Evolutionary conservation across 768 basidiomycete species (phyloP).

Genomic region (Clitopilus hobsonii): DNA sequence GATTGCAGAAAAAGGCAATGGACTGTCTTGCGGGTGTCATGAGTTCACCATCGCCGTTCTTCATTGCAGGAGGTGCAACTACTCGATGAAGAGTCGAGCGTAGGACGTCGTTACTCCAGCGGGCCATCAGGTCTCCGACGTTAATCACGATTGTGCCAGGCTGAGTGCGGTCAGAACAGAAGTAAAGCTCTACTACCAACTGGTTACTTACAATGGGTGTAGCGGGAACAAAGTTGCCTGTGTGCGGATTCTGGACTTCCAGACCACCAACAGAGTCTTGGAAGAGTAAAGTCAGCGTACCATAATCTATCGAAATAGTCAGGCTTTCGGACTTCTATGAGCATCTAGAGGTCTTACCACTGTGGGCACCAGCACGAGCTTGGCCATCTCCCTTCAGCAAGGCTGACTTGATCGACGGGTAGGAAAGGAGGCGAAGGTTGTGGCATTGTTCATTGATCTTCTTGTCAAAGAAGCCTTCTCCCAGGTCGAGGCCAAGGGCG

Average conservation of each 20-base stretch:
- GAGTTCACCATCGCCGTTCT: slow-evolving; percentile 42
- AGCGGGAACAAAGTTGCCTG: slow-evolving; percentile 65
- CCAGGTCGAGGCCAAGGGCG: slow-evolving; percentile 71
- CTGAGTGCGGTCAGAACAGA: slow-evolving; percentile 27
- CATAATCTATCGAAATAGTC: slow-evolving; percentile 51
- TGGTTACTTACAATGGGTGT: slow-evolving; percentile 60
- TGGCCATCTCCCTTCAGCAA: slow-evolving; percentile 61
- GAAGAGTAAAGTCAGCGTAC: slow-evolving; percentile 77
- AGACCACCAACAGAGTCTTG: slow-evolving; percentile 81
- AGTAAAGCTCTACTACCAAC: not conserved
- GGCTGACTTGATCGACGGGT: slow-evolving; percentile 66
- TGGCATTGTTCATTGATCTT: slow-evolving; percentile 76
- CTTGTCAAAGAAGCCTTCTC: slow-evolving; percentile 71
- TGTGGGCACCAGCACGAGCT: slow-evolving; percentile 80
- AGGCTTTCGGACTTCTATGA: not conserved
- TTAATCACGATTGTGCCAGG: slow-evolving; percentile 81
- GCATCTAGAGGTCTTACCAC: slow-evolving; percentile 34
- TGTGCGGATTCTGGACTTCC: slow-evolving; percentile 79
- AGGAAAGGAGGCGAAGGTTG: slow-evolving; percentile 76
- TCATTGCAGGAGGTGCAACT: slow-evolving; percentile 60
- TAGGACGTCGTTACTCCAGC: slow-evolving; percentile 81
- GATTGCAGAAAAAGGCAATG: slow-evolving; percentile 86
- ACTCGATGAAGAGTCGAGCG: slow-evolving; percentile 82
- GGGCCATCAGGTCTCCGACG: slow-evolving; percentile 72
- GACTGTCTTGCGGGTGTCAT: slow-evolving; percentile 68